Conservation (phyloP, 2,329 filamentous ascomycete species). For the Sporothrix mexicana region DNA sequence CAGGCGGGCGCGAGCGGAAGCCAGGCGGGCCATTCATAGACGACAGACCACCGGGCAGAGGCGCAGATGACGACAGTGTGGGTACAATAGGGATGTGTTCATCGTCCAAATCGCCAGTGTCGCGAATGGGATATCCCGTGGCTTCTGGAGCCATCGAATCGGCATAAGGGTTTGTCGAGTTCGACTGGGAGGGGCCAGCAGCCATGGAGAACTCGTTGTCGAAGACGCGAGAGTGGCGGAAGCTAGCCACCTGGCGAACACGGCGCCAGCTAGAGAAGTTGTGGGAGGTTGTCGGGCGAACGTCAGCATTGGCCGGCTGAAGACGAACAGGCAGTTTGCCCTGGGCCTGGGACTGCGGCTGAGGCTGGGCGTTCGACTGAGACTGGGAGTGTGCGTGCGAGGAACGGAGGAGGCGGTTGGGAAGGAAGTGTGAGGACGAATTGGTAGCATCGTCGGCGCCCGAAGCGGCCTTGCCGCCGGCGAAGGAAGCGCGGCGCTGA, state of each 20-base stretch:
- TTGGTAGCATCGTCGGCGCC: conserved; percentile 38
- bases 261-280: conserved; percentile 56
- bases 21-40: conserved; percentile 50
- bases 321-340: conserved; percentile 13
- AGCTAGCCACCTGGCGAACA: conserved; percentile 58
- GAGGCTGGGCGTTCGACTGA: conserved; percentile 29
- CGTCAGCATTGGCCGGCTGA: conserved; percentile 33
- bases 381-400: conserved; percentile 45
- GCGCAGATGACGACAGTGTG: conserved; percentile 29
- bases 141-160: conserved; percentile 3
- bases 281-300: conserved; percentile 55
- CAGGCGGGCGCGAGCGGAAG: conserved; percentile 59
- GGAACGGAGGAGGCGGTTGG: conserved; percentile 36
- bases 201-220: conserved; percentile 46
- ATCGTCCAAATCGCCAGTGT: background rate
- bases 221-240: conserved; percentile 54
- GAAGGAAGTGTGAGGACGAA: conserved; percentile 16
- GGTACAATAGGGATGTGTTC: background rate
- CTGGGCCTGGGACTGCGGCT: background rate
- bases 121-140: background rate
- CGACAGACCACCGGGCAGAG: conserved; percentile 34
- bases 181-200: conserved; percentile 29
- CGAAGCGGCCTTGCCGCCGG: conserved; percentile 37
- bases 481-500: conserved; percentile 54
- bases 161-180: background rate